phyloP scores from a whole-genome alignment of 257 asterid species.

The Nicotiana sylvestris region DNA sequence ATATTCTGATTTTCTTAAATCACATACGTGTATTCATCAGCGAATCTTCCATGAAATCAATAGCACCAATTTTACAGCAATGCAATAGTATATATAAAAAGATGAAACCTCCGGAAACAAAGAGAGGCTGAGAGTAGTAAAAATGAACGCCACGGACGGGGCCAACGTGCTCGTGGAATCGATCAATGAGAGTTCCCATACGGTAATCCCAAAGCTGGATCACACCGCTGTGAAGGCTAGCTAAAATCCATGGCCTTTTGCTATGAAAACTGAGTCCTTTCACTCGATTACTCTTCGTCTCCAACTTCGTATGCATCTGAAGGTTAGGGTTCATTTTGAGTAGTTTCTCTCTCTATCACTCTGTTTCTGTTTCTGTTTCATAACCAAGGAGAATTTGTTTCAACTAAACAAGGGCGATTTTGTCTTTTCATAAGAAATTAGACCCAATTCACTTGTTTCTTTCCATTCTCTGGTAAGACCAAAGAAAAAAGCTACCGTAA shows the following conservation, averaged over 20 bases:
- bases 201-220: conserved; percentile 99
- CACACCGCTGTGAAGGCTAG: conserved; percentile 97
- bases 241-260: conserved; percentile 98
- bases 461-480: too few species aligned
- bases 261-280: conserved; percentile 90
- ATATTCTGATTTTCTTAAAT: too few species aligned
- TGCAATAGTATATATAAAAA: not conserved
- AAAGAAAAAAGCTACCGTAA: too few species aligned
- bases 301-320: conserved; percentile 53
- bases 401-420: too few species aligned
- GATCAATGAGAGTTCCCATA: conserved; percentile 95
- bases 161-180: conserved; percentile 87
- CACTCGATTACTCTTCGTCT: conserved; percentile 97
- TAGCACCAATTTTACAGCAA: not conserved
- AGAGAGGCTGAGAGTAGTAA: conserved; percentile 82
- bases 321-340: too few species aligned
- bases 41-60: not conserved
- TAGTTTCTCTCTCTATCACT: too few species aligned
- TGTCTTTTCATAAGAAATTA: too few species aligned
- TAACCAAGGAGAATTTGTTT: too few species aligned
- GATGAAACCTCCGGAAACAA: conserved; percentile 80
- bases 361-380: too few species aligned
- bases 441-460: too few species aligned
- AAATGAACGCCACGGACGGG: conserved; percentile 95
- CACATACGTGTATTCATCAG: too few species aligned